Conservation (phyloP, 1,284 basidiomycete genomes). For the Sphagnurus paluster region DNA sequence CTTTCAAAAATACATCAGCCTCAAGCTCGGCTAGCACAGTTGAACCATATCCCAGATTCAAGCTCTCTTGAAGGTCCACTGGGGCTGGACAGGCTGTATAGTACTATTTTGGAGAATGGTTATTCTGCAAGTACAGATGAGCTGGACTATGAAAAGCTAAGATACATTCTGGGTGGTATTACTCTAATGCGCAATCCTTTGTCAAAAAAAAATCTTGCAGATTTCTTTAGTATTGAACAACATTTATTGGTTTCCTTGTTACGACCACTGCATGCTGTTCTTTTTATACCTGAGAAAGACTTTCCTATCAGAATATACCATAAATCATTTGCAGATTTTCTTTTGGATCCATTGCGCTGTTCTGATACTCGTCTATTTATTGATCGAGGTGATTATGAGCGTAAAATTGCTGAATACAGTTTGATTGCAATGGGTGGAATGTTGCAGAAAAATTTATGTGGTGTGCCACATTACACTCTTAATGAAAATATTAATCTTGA, state of each 20-base stretch:
- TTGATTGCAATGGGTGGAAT: conserved; percentile 3
- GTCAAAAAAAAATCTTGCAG: neutral
- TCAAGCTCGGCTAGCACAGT: neutral
- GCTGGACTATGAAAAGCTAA: neutral
- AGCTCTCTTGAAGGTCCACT: neutral
- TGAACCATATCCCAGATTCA: neutral
- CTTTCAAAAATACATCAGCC: neutral
- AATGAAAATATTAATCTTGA: neutral
- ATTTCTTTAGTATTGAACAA: neutral
- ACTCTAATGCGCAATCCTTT: neutral
- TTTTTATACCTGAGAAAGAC: conserved; percentile 1
- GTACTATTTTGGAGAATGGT: neutral
- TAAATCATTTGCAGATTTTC: conserved; percentile 9
- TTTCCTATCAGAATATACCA: conserved; percentile 6
- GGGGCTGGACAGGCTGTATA: neutral
- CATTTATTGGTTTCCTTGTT: neutral
- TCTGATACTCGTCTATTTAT: neutral
- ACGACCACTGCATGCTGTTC: conserved; percentile 6
- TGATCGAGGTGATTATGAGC: neutral
- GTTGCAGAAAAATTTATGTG: conserved; percentile 9
- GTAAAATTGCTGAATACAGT: neutral
- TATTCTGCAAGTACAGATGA: neutral
- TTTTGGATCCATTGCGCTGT: conserved; percentile 5
- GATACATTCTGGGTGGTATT: neutral
- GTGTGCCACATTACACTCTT: neutral